phyloP scores from a whole-genome alignment of 257 asterid species.

The Nicotiana obtusifolia region DNA sequence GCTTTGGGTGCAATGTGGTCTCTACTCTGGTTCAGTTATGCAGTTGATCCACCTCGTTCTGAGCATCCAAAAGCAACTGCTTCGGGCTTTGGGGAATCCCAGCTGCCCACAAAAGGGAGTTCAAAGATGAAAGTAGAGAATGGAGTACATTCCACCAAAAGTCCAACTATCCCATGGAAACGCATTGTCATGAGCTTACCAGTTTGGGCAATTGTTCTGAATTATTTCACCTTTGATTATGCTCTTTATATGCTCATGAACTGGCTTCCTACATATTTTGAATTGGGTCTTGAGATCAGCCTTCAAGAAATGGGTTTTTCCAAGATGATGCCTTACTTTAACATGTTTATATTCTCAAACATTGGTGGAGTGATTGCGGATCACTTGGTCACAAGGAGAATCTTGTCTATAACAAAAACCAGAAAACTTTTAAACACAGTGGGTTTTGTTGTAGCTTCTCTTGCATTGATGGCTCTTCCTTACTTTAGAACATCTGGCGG shows the following conservation, averaged over 20 bases:
- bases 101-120: slow-evolving; percentile 48
- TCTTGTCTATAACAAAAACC: slow-evolving; percentile 62
- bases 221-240: slow-evolving; percentile 85
- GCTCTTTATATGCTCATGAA: slow-evolving; percentile 92
- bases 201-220: slow-evolving; percentile 81
- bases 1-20: slow-evolving; percentile 78
- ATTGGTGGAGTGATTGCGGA: slow-evolving; percentile 88
- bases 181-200: slow-evolving; percentile 64
- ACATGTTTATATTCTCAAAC: slow-evolving; percentile 86
- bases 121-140: slow-evolving; percentile 47
- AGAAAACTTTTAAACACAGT: slow-evolving; percentile 70
- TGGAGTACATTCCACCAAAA: slow-evolving; percentile 33
- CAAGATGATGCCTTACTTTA: slow-evolving; percentile 82
- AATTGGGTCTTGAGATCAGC: slow-evolving; percentile 69
- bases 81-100: slow-evolving; percentile 68
- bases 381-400: slow-evolving; percentile 50
- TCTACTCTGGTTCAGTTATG: slow-evolving; percentile 67
- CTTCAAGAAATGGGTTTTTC: slow-evolving; percentile 97
- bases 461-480: slow-evolving; percentile 69
- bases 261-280: slow-evolving; percentile 96
- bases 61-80: slow-evolving; percentile 89
- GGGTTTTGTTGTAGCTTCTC: slow-evolving; percentile 71
- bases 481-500: slow-evolving; percentile 68
- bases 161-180: slow-evolving; percentile 70
- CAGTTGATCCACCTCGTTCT: slow-evolving; percentile 85